phyloP scores from a whole-genome alignment of 768 basidiomycete genomes.

The Agaricus blazei region DNA sequence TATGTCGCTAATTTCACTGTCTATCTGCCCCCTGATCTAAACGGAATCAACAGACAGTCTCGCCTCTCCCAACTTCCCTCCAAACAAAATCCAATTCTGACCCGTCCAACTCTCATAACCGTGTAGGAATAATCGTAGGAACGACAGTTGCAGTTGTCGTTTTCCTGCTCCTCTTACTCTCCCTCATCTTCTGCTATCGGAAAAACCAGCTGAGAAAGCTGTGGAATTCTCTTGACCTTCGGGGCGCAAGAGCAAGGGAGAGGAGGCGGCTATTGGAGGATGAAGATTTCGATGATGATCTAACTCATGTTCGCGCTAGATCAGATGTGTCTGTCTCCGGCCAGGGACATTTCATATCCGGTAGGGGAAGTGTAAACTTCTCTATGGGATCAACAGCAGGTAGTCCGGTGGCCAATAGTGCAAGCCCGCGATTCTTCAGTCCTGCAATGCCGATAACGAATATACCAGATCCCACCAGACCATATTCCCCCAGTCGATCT shows the following conservation, averaged over 20 bases:
- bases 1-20: not conserved
- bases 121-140: constrained; percentile 15
- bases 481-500: too few species aligned
- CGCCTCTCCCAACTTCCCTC: not conserved
- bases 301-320: not conserved
- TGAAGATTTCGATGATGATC: constrained; percentile 14
- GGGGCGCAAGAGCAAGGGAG: constrained; percentile 6
- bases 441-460: too few species aligned
- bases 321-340: not conserved
- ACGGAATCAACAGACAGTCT: not conserved
- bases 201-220: constrained; percentile 4
- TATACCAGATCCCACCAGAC: too few species aligned
- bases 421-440: not conserved
- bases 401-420: not conserved
- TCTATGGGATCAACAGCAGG: not conserved
- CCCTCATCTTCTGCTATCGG: constrained; percentile 7
- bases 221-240: not conserved
- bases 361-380: constrained; percentile 3
- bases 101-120: not conserved
- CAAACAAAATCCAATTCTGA: constrained; percentile 2
- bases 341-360: not conserved
- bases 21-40: not conserved
- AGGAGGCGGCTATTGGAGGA: constrained; percentile 11
- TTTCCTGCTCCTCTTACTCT: constrained; percentile 9
- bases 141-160: constrained; percentile 8